Evolutionary conservation across 2,329 filamentous ascomycete genomes (phyloP), one percentile per base, ranked within the genome.

Genomic region (Ophiocordyceps sinensis): DNA sequence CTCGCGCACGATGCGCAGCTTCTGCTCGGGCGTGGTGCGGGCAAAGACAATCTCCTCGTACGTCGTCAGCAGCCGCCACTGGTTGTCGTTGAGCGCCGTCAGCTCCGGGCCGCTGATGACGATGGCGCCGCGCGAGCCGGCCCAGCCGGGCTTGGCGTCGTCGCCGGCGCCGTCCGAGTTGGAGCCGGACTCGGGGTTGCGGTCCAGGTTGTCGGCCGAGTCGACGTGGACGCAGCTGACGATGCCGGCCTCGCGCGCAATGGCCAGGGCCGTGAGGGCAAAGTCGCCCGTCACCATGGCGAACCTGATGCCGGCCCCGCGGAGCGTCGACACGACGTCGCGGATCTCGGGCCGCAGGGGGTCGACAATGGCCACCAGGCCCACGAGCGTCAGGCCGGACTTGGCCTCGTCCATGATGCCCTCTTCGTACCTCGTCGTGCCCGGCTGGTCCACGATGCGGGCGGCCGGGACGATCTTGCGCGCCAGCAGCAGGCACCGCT

Each of bases 271-370:
- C 0, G 83, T 88, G 14, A 86, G 68, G 23, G 79, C 78, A 54
- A 83, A 86, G 52, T 88, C 83, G 10, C 83, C 82, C 1, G 83
- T 88, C 0, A 75, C 82, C 82, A 88, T 88, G 57, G 83, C 80
- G 28, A 86, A 77, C n/a, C 78, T 68, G 41, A 88, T 81, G 2
- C 80, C 79, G 4, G 84, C 83, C 1, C 73, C 67, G 12, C 81
- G 72, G 14, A 86, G 65, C 1, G 72, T 82, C n/a, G 65, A 61
- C 35, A 85, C 74, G 0, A 81, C 76, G 3, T 70, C 71, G 0
- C 72, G 76, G 4, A 85, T 85, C 54, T 88, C 84, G 0, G 77
- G 71, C 0, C 84, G 77, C 41, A 84, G 77, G 1, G 85, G 85
- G 49, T 89, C 85, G 40, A 86, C 83, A 28, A 91, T 77, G 34